Evolutionary conservation across 495 filamentous ascomycete genomes (phyloP).

Genomic region (Cudoniella acicularis): DNA sequence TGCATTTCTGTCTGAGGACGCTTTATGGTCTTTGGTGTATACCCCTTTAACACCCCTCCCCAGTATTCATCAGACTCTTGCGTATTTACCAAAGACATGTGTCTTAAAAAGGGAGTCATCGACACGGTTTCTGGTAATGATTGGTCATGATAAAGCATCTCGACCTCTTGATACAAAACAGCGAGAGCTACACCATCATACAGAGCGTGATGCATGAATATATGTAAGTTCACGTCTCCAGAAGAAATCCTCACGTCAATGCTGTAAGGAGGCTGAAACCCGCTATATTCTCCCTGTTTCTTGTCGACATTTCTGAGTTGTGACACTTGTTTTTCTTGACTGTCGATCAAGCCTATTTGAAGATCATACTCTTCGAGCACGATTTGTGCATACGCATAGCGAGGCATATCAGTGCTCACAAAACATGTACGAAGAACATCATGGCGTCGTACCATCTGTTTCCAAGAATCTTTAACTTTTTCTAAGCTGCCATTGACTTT

Average conservation of each 20-base stretch:
- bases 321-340: neutral
- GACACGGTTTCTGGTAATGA: constrained; percentile 38
- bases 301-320: neutral
- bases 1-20: constrained; percentile 2
- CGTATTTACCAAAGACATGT: constrained; percentile 36
- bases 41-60: constrained; percentile 44
- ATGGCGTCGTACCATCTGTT: constrained; percentile 46
- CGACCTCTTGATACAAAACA: constrained; percentile 60
- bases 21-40: constrained; percentile 36
- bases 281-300: neutral
- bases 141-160: constrained; percentile 42
- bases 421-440: constrained; percentile 61
- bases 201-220: constrained; percentile 76
- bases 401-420: constrained; percentile 40
- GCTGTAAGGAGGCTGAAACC: constrained; percentile 29
- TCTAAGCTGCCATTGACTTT: constrained; percentile 38
- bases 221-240: constrained; percentile 31
- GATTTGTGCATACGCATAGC: constrained; percentile 55
- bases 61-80: constrained; percentile 56
- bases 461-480: constrained; percentile 43
- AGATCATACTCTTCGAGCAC: constrained; percentile 33
- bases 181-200: constrained; percentile 75
- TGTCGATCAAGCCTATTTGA: constrained; percentile 1
- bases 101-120: constrained; percentile 46
- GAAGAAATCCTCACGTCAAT: constrained; percentile 23